Evolutionary conservation across 768 basidiomycete species (phyloP).

Genomic region (Mrakia gelida): DNA sequence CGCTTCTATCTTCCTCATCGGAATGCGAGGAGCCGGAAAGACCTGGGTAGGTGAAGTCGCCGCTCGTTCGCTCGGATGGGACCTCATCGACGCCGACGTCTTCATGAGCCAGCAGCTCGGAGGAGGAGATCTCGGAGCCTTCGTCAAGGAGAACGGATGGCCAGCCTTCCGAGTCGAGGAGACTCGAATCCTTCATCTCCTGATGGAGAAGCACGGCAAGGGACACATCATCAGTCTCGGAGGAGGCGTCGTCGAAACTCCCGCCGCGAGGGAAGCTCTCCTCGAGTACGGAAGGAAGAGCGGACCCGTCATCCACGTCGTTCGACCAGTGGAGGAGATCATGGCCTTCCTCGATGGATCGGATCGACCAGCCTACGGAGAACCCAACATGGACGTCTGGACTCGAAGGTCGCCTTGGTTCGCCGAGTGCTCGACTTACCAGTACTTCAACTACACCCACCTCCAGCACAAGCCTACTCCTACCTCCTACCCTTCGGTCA

Average conservation of each 20-base stretch:
- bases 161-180: conserved; percentile 81
- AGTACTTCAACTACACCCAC: conserved; percentile 63
- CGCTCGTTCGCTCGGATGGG: conserved; percentile 65
- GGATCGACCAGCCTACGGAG: conserved; percentile 80
- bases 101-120: conserved; percentile 63
- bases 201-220: conserved; percentile 56
- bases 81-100: conserved; percentile 76
- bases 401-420: conserved; percentile 81
- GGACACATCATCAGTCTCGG: conserved; percentile 82
- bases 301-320: conserved; percentile 79
- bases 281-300: conserved; percentile 57
- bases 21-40: conserved; percentile 98
- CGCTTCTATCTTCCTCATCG: conserved; percentile 64
- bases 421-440: conserved; percentile 69
- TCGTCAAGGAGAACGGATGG: conserved; percentile 82
- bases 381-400: conserved; percentile 78
- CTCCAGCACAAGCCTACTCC: conserved; percentile 28
- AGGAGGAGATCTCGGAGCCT: conserved; percentile 62
- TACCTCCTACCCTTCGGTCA: conserved; percentile 32
- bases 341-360: conserved; percentile 64
- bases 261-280: conserved; percentile 66
- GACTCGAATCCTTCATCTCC: conserved; percentile 60
- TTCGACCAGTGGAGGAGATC: conserved; percentile 74
- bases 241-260: conserved; percentile 88
- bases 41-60: conserved; percentile 79